Base-by-base conservation (phyloP, 139 green algal genomes). In the Chlamydomonas sphaeroides region DNA sequence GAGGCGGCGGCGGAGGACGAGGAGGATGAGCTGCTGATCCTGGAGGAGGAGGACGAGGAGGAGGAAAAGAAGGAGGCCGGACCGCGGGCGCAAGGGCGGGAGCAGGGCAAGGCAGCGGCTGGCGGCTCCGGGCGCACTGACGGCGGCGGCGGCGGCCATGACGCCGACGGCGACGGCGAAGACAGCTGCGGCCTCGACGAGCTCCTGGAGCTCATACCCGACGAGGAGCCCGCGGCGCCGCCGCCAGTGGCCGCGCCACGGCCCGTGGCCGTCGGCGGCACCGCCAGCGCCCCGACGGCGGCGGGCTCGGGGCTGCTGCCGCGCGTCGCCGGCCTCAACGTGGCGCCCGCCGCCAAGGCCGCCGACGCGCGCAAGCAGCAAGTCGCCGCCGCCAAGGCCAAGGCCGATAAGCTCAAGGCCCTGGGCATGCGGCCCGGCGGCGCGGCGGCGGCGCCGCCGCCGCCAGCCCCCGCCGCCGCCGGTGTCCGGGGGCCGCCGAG, bases 301-400 rank as follows among this genome's bases (percentile, higher is more conserved):
- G 28, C 33, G 51, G n/a, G n/a, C n/a, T 32, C 69, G 32, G 75
- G 62, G 14, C 63, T 72, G 41, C 62, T 82, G 75, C 75, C 75
- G 25, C 75, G 75, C 11, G 75, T 82, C 20, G 42, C 75, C 1
- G 75, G 75, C 4, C 42, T 82, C 45, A 53, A 53, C 45, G 45
- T 53, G 11, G 45, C 45, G 11, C 45, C 45, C 45, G 45, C 45
- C 45, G 45, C 14, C 14, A 53, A 53, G 45, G 45, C 45, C 45
- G 75, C 75, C 33, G 75, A 70, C 38, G 62, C 61, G 21, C 61
- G 62, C 32, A 82, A 82, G 62, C 75, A 82, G 75, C 61, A 72
- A 42, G 75, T 62, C 11, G 61, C 59, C 7, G 42, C 62, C 15
- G 75, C 62, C 32, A 82, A 82, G 62, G 75, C 63, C 4, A 61